Evolutionary conservation across 768 basidiomycete genomes (phyloP).

Genomic region (Amanita subjunquillea): DNA sequence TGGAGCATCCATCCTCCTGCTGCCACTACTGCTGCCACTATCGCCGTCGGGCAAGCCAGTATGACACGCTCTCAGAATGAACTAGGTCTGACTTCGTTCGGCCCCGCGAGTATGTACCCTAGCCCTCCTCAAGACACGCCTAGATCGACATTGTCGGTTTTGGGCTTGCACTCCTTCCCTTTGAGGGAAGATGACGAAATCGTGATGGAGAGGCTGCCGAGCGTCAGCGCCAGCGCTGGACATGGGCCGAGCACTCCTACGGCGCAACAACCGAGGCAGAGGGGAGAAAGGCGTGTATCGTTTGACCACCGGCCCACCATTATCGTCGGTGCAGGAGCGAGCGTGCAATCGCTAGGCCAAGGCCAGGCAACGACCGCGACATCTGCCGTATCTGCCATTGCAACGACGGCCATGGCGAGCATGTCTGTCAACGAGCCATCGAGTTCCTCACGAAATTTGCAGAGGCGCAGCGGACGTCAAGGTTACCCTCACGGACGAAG

Average conservation of each 20-base stretch:
- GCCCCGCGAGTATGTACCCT: constrained; percentile 5
- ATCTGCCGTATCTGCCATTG: not conserved
- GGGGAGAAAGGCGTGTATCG: not conserved
- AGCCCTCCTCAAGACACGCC: constrained; percentile 2
- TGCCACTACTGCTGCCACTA: not conserved
- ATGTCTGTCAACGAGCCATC: not conserved
- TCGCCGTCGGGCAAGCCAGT: not conserved
- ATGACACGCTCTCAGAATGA: not conserved
- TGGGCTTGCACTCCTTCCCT: constrained; percentile 2
- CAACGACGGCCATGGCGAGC: not conserved
- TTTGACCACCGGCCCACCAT: constrained; percentile 1
- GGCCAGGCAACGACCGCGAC: not conserved
- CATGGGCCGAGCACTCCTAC: not conserved
- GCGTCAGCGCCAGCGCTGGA: not conserved
- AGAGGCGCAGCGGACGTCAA: not conserved
- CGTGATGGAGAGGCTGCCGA: constrained; percentile 3
- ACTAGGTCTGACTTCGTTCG: constrained; percentile 2
- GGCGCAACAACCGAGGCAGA: constrained; percentile 1
- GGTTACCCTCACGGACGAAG: not conserved
- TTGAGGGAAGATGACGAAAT: constrained; percentile 5
- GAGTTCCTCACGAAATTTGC: not conserved
- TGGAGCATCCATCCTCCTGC: constrained; percentile 2
- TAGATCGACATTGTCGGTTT: not conserved
- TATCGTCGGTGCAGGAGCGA: not conserved
- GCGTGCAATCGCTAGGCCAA: not conserved